These are phyloP conservation scores for Cicer cuneatum DNA, from an alignment of 306 rosid genomes.

Conservation along the genomic window DNA sequence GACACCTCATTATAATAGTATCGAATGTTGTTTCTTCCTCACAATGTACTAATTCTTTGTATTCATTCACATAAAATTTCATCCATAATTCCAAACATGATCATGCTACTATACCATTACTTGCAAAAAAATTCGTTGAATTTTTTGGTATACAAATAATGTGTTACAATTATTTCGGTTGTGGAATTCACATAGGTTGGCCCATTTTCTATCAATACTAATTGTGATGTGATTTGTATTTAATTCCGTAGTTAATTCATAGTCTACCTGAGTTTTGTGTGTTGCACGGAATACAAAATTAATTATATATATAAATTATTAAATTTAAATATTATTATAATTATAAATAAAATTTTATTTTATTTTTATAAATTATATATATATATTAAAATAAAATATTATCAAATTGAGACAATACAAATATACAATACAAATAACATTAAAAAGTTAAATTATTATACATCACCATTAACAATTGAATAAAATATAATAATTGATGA, in stretches of 20 bases:
- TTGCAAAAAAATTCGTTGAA: background rate
- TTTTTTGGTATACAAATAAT: background rate
- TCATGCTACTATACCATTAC: background rate
- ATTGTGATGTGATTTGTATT: background rate
- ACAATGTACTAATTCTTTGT: slow-evolving; percentile 24
- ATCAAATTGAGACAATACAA: no score
- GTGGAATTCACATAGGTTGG: background rate
- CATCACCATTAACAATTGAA: no score
- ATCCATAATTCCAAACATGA: background rate
- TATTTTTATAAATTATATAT: no score
- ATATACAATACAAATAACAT: no score
- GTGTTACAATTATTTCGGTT: background rate
- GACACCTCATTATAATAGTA: slow-evolving; percentile 23
- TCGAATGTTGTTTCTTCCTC: background rate
- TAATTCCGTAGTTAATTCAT: background rate
- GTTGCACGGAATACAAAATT: no score
- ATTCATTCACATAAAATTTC: slow-evolving; percentile 23
- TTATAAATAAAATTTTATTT: no score
- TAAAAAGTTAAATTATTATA: no score
- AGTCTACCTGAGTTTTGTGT: no score
- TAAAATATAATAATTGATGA: no score
- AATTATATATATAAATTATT: no score
- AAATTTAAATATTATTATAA: no score
- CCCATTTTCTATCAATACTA: background rate
- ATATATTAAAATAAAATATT: no score